Evolutionary conservation across 176 grass and related monocot genomes (phyloP).

Genomic region (Carex parvula): DNA sequence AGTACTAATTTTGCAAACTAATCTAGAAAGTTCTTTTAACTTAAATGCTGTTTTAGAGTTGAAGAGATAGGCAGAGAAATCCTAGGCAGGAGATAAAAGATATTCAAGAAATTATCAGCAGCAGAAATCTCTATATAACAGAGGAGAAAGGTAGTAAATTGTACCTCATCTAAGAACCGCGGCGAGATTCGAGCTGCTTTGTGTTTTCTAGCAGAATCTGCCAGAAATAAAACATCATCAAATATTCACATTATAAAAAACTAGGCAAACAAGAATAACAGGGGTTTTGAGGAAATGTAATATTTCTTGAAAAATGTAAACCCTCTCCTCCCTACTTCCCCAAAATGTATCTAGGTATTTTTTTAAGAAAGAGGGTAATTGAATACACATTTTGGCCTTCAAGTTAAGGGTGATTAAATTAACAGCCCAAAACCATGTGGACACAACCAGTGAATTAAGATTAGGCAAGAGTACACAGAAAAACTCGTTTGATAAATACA

Average conservation of each 20-base stretch:
- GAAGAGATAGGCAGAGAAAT: not conserved
- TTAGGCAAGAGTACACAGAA: not conserved
- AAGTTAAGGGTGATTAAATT: not conserved
- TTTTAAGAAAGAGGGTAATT: not conserved
- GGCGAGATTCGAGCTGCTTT: conserved; percentile 63
- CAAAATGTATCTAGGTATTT: not conserved
- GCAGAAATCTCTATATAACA: not conserved
- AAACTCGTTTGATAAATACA: not conserved
- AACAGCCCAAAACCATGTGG: not conserved
- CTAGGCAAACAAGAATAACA: not conserved
- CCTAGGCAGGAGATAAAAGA: not conserved
- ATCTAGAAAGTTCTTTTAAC: not conserved
- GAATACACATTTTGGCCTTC: not conserved
- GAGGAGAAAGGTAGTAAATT: not conserved
- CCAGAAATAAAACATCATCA: conserved; percentile 9
- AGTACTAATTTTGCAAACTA: not conserved
- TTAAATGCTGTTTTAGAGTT: not conserved
- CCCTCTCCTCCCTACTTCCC: not conserved
- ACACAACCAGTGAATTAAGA: not conserved
- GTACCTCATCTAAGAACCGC: conserved; percentile 43
- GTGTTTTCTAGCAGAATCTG: conserved; percentile 80
- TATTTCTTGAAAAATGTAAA: not conserved
- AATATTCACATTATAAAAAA: not conserved
- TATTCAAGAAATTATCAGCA: not conserved
- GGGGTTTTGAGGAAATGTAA: not conserved